Evolutionary conservation across 2,329 filamentous ascomycete genomes (phyloP), one percentile per base, ranked within the genome.

Genomic region (Ampelomyces quisqualis): DNA sequence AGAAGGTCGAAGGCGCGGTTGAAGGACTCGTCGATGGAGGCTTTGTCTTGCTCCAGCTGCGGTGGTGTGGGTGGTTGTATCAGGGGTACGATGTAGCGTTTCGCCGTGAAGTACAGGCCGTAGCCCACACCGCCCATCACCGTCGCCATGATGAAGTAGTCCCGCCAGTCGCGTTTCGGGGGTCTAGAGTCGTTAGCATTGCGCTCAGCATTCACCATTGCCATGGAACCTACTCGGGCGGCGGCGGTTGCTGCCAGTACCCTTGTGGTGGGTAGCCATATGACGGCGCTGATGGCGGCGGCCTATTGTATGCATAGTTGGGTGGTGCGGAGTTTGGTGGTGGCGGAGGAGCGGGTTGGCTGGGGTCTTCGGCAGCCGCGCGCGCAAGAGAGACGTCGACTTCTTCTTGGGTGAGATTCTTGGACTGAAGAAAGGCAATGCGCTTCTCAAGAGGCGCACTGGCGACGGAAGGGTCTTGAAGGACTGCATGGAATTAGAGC

Each of bases 61-160:
- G 94, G 90, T 7, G 90, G 88, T 1, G 93, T 98, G 2, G 93
- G 93, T 3, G 93, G 94, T 9, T 90, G 85, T 46, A 98, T 89
- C 19, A 98, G 75, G 28, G 93, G 93, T 50, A 86, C 81, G 43
- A 98, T 83, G 60, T 98, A 98, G 61, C 93, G 88, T 82, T 94
- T 56, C 46, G 90, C 88, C 11, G 96, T 79, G 51, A 85, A 81
- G 65, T 93, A 98, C 15, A 95, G 71, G 0, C 90, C 91, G 62
- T 96, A 97, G 26, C 89, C 80, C 14, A 96, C 84, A 34, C 90
- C 89, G 42, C 90, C 86, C 49, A 94, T 85, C 9, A 97, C 88
- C 0, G 93, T 98, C 6, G 93, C 93, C 89, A 97, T 95, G 70
- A 98, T 97, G 71, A 98, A 98, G 87, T 90, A 97, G 66, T 98